These are phyloP conservation scores for Populus hybrid DNA, from an alignment of 441 rosid genomes.

Conservation along the genomic window DNA sequence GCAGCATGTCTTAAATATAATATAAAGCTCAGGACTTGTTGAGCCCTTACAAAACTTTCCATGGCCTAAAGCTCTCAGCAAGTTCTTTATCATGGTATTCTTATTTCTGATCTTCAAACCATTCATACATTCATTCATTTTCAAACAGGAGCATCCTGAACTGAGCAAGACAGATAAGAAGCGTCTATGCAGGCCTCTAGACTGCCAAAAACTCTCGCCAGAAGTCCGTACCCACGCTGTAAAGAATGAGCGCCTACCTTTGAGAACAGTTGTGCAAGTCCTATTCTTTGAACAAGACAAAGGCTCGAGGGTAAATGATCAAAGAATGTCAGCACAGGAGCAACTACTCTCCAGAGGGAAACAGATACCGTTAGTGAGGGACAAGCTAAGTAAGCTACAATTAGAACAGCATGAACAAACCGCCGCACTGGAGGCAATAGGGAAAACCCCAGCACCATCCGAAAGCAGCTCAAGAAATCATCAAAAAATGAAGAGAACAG, in stretches of 20 bases:
- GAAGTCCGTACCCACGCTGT: conserved; percentile 94
- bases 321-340: conserved; percentile 21
- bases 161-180: conserved; percentile 83
- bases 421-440: conserved; percentile 12
- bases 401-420: conserved; percentile 26
- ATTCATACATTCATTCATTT: background rate
- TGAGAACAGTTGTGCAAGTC: conserved; percentile 93
- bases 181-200: conserved; percentile 68
- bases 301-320: conserved; percentile 35
- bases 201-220: conserved; percentile 86
- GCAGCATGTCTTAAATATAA: background rate
- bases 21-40: background rate
- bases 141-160: conserved; percentile 76
- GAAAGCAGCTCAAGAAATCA: conserved; percentile 40
- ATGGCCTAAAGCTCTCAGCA: background rate
- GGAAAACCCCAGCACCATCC: conserved; percentile 18
- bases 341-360: background rate
- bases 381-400: conserved; percentile 36
- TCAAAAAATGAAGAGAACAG: conserved; percentile 31
- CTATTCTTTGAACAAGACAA: conserved; percentile 89
- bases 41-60: background rate
- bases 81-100: background rate
- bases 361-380: conserved; percentile 9
- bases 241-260: conserved; percentile 86
- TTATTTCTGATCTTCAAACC: background rate